Conservation (phyloP, 23 red algal genomes). For the Gracilaria domingensis region DNA sequence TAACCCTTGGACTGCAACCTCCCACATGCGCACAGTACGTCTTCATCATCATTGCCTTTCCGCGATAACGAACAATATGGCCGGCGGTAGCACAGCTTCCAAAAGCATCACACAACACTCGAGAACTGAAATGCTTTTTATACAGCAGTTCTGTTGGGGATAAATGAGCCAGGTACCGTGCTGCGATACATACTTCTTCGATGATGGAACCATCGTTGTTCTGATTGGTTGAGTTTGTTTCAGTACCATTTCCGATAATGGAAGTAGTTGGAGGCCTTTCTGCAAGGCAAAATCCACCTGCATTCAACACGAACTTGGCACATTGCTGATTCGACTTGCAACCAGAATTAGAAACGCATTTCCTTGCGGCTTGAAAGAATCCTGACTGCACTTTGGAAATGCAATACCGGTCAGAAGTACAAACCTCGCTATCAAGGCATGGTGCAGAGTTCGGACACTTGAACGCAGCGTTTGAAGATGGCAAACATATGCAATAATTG, state of each 20-base stretch:
- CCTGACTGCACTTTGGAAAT: background rate
- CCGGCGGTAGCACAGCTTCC: conserved; percentile 37
- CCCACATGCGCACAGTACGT: conserved; percentile 2
- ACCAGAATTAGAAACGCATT: conserved; percentile 1
- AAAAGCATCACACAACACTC: conserved; percentile 38
- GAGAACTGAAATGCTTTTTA: conserved; percentile 7
- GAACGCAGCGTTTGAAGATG: background rate
- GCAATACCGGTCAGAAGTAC: conserved; percentile 21
- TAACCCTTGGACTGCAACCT: background rate
- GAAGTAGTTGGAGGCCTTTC: background rate
- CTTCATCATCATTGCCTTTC: conserved; percentile 30
- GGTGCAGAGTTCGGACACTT: background rate
- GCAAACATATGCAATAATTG: conserved; percentile 2
- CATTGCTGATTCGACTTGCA: conserved; percentile 5
- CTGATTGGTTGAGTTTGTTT: conserved; percentile 8
- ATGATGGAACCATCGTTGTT: background rate
- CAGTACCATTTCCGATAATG: conserved; percentile 2
- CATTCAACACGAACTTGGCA: conserved; percentile 1
- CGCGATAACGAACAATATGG: conserved; percentile 29
- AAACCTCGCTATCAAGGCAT: background rate
- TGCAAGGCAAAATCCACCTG: background rate
- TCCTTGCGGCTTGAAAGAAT: background rate
- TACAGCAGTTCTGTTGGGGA: conserved; percentile 10
- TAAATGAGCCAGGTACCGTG: conserved; percentile 5
- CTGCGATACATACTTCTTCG: conserved; percentile 31